These are phyloP conservation scores for Aegilops longissima DNA, from an alignment of 176 grass and related monocot genomes.

Conservation along the genomic window DNA sequence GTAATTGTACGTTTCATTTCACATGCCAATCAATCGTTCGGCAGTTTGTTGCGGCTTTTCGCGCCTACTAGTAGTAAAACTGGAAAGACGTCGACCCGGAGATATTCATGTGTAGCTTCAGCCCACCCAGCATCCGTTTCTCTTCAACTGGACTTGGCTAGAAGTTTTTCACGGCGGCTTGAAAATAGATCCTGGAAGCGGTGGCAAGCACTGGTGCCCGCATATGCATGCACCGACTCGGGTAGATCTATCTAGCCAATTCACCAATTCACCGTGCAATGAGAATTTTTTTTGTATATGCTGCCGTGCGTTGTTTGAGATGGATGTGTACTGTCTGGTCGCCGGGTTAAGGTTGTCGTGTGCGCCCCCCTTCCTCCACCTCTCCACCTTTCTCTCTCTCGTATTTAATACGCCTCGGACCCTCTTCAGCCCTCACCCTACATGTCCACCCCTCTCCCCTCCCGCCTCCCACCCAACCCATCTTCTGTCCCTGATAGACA, in stretches of 20 bases:
- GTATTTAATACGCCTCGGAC: slow-evolving; percentile 32
- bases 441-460: slow-evolving; percentile 22
- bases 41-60: neutral
- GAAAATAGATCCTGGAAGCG: neutral
- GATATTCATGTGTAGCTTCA: neutral
- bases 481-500: neutral
- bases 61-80: neutral
- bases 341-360: slow-evolving; percentile 35
- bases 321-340: neutral
- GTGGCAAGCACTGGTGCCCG: too few relatives aligned
- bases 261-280: slow-evolving; percentile 1
- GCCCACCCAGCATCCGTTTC: neutral
- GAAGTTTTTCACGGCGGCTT: neutral
- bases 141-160: neutral
- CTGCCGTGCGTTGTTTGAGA: neutral
- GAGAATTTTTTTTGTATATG: neutral
- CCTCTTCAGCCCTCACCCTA: slow-evolving; percentile 10
- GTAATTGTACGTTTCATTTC: neutral
- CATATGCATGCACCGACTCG: slow-evolving; percentile 2
- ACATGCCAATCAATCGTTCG: neutral
- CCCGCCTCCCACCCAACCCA: neutral
- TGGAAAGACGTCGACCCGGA: neutral
- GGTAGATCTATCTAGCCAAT: neutral
- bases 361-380: neutral
- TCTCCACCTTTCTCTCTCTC: neutral